Evolutionary conservation across 345 rosid genomes (phyloP), one percentile per base, ranked within the genome.

Genomic region (Boechera stricta): DNA sequence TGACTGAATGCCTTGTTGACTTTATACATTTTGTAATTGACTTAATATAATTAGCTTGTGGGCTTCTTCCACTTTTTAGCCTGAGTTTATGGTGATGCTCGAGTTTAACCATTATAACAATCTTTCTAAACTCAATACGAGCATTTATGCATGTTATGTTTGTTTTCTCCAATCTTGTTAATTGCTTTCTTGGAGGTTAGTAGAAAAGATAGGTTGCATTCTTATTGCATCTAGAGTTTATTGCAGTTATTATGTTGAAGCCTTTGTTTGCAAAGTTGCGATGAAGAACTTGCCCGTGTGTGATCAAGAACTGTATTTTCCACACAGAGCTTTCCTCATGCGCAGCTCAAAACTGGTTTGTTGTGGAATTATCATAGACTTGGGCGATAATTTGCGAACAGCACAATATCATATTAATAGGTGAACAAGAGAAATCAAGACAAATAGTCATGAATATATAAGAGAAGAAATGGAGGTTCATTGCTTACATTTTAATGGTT

Each of bases 21-120:
- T 39, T 29, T 58, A 63, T 72, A 57, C 55, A 28, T 26, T 33
- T 33, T 35, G 47, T 55, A 47, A 64, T 42, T 12, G 54, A 52
- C 48, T 61, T 39, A 12, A 62, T 39, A 39, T 10, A 5, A 2
- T 21, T 61, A 59, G 64, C 28, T 61, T 61, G 5, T 5, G 9
- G 47, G 62, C 4, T 54, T 55, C 10, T 42, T 73, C 64, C 72
- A 64, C 36, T 10, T 21, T 44, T 28, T 74, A 41, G 76, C 69
- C 76, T 0, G 39, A 47, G 49, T 48, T 61, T 49, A 35, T 51
- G 28, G 28, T 58, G 7, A 60, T 38, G 29, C n/a, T 51, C 26
- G 12, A 18, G 59, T 48, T 55, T 35, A 15, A 57, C 31, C 31
- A 33, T 74, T 45, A 10, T 5, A 18, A 47, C 51, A 32, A 55